Percentiles rank a stretch among this genome's conserved stretches.
Conservation (phyloP, 2,329 filamentous ascomycete species). For the Ophiosphaerella herpotricha region DNA sequence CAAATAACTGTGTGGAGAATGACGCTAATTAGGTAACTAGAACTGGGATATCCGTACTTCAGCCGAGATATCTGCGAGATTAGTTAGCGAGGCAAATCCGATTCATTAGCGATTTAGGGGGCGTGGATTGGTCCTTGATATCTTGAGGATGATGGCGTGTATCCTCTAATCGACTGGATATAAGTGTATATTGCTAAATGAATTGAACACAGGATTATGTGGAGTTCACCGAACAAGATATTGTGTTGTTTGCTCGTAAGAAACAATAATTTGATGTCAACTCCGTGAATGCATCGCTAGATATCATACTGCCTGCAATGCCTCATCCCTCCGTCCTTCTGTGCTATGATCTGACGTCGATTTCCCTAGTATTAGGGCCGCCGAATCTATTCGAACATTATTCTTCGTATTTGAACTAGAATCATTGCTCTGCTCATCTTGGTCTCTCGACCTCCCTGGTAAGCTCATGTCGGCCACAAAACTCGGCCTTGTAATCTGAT, state of each 20-base stretch:
- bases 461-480: constrained; percentile 9
- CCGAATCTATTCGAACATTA: constrained; percentile 16
- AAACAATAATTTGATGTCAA: too few relatives aligned
- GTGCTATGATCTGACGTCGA: constrained; percentile 7
- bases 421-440: constrained; percentile 9
- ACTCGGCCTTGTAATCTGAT: constrained; percentile 19
- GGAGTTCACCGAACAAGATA: too few relatives aligned
- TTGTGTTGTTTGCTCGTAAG: too few relatives aligned
- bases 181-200: too few relatives aligned
- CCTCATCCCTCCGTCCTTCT: not conserved
- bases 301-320: constrained; percentile 5
- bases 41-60: constrained; percentile 7
- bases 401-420: constrained; percentile 10
- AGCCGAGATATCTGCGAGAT: constrained; percentile 11
- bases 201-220: too few relatives aligned
- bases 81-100: constrained; percentile 1
- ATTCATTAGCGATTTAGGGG: too few relatives aligned
- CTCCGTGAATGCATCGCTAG: too few relatives aligned
- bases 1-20: constrained; percentile 10
- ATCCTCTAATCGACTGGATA: too few relatives aligned
- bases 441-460: constrained; percentile 3
- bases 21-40: constrained; percentile 27
- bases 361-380: constrained; percentile 6
- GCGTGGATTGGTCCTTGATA: too few relatives aligned
- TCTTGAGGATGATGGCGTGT: too few relatives aligned